Base-by-base conservation (phyloP, 1,284 basidiomycete species). In the Ceratobasidium sp. region DNA sequence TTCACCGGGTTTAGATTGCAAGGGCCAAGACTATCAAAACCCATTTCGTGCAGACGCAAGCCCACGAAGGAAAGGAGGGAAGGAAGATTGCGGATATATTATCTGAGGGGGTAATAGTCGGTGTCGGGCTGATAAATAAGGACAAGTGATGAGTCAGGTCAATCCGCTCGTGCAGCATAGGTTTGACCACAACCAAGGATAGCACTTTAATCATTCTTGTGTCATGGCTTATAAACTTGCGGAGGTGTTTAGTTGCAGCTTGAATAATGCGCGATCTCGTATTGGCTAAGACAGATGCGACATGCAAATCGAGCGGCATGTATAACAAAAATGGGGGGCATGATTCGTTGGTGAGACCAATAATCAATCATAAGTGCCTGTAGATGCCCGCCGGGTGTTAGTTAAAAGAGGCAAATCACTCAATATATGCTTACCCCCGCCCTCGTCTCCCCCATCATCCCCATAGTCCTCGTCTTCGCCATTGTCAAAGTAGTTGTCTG, bases 401-500 rank as follows among this genome's bases (percentile, higher is more conserved):
- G 41, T 56, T 2, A 29, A n/a, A 29, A n/a, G 54, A 5, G n/a
- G 29, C 11, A 33, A 29, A 27, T 24, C 15, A 27, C 27, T n/a
- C 9, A 3, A 36, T 60, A 29, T 29, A 33, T 41, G 48, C 75
- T 69, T 64, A 76, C 75, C 75, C 19, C 83, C 87, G 19, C 85
- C 90, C 19, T 86, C 91, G n/a, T 86, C 87, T 1, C 82, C 89
- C 1, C 89, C 91, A 15, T 87, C 92, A 9, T 90, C 92, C 11
- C 92, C 82, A 78, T 93, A 89, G 78, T 94, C 93, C 69, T 87
- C 92, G 3, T 85, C 89, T 81, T 94, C 93, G 29, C 92, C 92
- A 75, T 93, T 93, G 80, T 94, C 93, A 81, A 94, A 94, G 85
- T 94, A 94, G 80, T 94, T 92, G 76, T 91, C 91, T 1, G 90